A percentile compares a stretch with the other conserved stretches of the same genome.
Conservation (phyloP, 805 yeast genomes). For the Wickerhamiella siamensis region DNA sequence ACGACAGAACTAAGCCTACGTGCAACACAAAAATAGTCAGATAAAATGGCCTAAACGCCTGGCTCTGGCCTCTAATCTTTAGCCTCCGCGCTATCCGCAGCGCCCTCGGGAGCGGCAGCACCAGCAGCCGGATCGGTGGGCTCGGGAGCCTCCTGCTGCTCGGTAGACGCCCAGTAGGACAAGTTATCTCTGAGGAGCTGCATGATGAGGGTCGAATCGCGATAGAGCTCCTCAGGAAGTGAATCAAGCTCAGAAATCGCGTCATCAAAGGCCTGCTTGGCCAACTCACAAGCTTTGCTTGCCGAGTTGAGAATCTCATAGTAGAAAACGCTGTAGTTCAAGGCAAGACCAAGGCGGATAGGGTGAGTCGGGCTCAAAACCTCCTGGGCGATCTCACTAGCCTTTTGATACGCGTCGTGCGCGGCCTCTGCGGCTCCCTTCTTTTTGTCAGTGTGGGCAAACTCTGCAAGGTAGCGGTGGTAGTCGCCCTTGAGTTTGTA, state of each 20-base stretch:
- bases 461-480: slow-evolving; percentile 97
- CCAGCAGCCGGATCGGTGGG: background rate
- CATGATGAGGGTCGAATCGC: slow-evolving; percentile 97
- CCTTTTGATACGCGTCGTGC: slow-evolving; percentile 86
- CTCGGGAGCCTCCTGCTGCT: background rate
- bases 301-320: slow-evolving; percentile 97
- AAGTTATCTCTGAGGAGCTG: slow-evolving; percentile 96
- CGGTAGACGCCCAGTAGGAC: slow-evolving; percentile 58
- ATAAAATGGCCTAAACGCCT: too few species aligned
- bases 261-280: slow-evolving; percentile 97
- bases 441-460: slow-evolving; percentile 81
- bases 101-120: background rate
- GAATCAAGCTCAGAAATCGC: slow-evolving; percentile 98
- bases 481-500: slow-evolving; percentile 99
- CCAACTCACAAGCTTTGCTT: slow-evolving; percentile 96
- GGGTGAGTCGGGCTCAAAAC: slow-evolving; percentile 98
- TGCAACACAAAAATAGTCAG: too few species aligned
- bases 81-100: too few species aligned
- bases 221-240: slow-evolving; percentile 93
- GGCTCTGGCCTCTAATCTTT: too few species aligned
- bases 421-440: slow-evolving; percentile 86
- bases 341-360: slow-evolving; percentile 92
- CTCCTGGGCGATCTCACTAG: slow-evolving; percentile 92
- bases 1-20: too few species aligned
- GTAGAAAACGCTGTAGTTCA: slow-evolving; percentile 95